Base-by-base conservation (phyloP, 2,329 filamentous ascomycete genomes). In the Hypoxylon sp. region DNA sequence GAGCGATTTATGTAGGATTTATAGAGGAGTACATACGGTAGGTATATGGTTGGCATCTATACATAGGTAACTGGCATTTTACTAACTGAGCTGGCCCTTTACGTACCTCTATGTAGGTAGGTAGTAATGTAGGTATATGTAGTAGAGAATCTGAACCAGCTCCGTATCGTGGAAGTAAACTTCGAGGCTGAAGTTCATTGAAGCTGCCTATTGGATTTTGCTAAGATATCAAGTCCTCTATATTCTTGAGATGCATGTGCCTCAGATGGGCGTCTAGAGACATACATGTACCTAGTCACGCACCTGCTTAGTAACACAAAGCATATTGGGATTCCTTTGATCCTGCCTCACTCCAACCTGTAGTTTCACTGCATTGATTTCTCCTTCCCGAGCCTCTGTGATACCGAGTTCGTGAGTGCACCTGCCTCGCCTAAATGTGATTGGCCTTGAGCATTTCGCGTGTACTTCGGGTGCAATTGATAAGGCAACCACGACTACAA, bases 321-420 rank as follows among this genome's bases (percentile, higher is more conserved):
- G 8, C 16, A 19, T 41, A 21, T 19, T 41, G 21, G 27, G 41
- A 47, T 23, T 48, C 45, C 8, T 25, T 50, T 29, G 23, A 48
- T 37, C 23, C 50, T 46, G 21, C 46, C 37, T 46, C 12, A 34
- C 23, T 21, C 32, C 29, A 25, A 46, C 32, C 32, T 60, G 29
- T 23, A 52, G 62, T 65, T 61, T 29, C 62, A 65, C 62, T 25
- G 37, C 51, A 48, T 66, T 34, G 27, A 59, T 58, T 65, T 51
- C 57, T 61, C 62, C 62, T 61, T 61, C 41, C 46, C 39, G 41
- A 53, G 39, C 52, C 50, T 53, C 32, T 65, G 62, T 61, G 51
- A 45, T 29, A 52, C 46, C 16, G 16, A 19, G 37, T 27, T 41
- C n/a, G 37, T 21, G 30, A 32, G 37, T 54, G 25, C 48, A 27